Evolutionary conservation across 1,284 basidiomycete species (phyloP), one percentile per base, ranked within the genome.

Genomic region (Austroboletus sp.): DNA sequence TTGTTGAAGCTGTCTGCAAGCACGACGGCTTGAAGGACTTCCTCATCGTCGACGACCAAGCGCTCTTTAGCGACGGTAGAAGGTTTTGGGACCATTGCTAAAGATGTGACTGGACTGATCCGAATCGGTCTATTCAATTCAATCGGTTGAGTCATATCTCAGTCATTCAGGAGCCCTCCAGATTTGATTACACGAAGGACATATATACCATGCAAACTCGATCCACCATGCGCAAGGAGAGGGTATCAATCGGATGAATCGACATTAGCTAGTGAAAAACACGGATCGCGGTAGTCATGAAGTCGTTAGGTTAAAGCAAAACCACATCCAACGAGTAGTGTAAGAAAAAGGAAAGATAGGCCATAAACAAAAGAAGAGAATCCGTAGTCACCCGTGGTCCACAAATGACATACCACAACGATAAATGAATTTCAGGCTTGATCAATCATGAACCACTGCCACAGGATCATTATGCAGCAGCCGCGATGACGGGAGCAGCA

Each of bases 1-100:
- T 85, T 86, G 71, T 94, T 93, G 73, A 94, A 97, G 57, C 89
- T 93, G 67, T 97, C 93, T 11, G 94, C 92, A 35, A 97, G 81
- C 42, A 97, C 80, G 48, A 97, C 88, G 29, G 93, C 93, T 60
- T 95, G 92, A 3, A 97, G 70, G 25, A 87, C 78, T 35, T 91
- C 82, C 50, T 89, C 86, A 35, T 91, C 85, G 16, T 79, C 77
- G 40, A 72, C 73, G 15, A 76, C 70, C 9, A 80, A 62, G 47
- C 80, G 82, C 53, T 84, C 82, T 57, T 82, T 84, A 23, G 70
- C 71, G 34, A 66, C 57, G 27, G 58, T 56, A 27, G 70, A 67
- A n/a, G 60, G 64, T 66, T 85, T 87, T 16, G 82, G 76, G 3
- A 79, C 70, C 84, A 87, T 86, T 21, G 21, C 21, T 6, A 35